Evolutionary conservation across 345 rosid genomes (phyloP).

Genomic region (Gossypium rotundifolium): DNA sequence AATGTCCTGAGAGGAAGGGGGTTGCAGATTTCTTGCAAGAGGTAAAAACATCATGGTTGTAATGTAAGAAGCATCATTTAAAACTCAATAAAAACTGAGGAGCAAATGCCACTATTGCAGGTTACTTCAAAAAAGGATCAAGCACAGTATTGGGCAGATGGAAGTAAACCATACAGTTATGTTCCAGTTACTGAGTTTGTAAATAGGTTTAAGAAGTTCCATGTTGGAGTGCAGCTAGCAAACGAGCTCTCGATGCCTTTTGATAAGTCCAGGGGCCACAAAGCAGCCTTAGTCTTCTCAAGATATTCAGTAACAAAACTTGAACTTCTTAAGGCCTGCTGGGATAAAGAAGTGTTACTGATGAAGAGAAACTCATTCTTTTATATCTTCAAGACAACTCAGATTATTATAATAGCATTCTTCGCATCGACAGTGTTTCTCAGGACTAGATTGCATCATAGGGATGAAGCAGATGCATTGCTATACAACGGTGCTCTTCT

Average conservation of each 20-base stretch:
- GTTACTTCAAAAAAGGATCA: conserved; percentile 88
- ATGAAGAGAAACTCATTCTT: conserved; percentile 59
- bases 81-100: background rate
- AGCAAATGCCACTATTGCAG: conserved; percentile 24
- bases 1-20: conserved; percentile 80
- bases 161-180: conserved; percentile 50
- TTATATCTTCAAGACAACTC: conserved; percentile 62
- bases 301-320: conserved; percentile 48
- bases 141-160: conserved; percentile 77
- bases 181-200: conserved; percentile 55
- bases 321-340: conserved; percentile 65
- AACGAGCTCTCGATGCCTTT: conserved; percentile 56
- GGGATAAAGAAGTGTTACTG: conserved; percentile 70
- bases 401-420: conserved; percentile 53
- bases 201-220: conserved; percentile 52
- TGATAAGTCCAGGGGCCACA: conserved; percentile 52
- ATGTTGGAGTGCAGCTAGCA: conserved; percentile 49
- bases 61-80: background rate
- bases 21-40: conserved; percentile 90
- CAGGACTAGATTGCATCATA: conserved; percentile 51
- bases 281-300: conserved; percentile 61
- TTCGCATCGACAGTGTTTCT: conserved; percentile 54
- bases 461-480: conserved; percentile 50
- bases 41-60: conserved; percentile 31
- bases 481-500: conserved; percentile 41